Evolutionary conservation across 2,329 filamentous ascomycete species (phyloP).

Genomic region (Neofusicoccum cordaticola): DNA sequence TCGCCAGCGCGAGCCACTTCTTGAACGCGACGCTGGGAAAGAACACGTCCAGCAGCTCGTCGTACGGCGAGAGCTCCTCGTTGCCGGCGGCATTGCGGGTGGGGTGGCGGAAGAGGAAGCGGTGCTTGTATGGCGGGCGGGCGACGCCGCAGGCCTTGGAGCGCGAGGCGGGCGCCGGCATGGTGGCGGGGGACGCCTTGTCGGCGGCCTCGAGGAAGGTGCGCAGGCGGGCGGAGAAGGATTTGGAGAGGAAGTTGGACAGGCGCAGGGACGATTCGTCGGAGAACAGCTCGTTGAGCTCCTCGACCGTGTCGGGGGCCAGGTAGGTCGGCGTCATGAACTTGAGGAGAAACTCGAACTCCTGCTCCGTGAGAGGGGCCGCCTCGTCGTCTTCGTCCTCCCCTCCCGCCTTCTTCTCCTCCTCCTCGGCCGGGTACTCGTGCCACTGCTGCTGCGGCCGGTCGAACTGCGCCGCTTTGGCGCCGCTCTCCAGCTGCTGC

Average conservation of each 20-base stretch:
- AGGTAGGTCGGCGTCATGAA: conserved; percentile 90
- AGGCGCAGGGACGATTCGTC: conserved; percentile 83
- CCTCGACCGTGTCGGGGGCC: conserved; percentile 84
- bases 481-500: conserved; percentile 77
- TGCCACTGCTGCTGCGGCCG: conserved; percentile 65
- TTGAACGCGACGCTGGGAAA: conserved; percentile 83
- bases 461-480: conserved; percentile 83
- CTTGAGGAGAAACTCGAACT: conserved; percentile 85
- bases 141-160: conserved; percentile 59
- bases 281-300: conserved; percentile 74
- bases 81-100: conserved; percentile 36
- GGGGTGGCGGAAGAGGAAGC: conserved; percentile 76
- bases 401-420: conserved; percentile 30
- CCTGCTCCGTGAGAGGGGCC: conserved; percentile 66
- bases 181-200: conserved; percentile 46
- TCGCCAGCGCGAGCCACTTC: conserved; percentile 84
- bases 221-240: conserved; percentile 70
- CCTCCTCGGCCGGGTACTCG: conserved; percentile 39
- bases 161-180: conserved; percentile 31
- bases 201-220: conserved; percentile 63
- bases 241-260: conserved; percentile 71
- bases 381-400: conserved; percentile 51
- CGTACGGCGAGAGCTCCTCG: conserved; percentile 48
- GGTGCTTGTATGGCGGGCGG: conserved; percentile 89
- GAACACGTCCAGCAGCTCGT: conserved; percentile 76